These are phyloP conservation scores for Trichoderma endophyticum DNA, from an alignment of 2,329 filamentous ascomycete genomes.

Conservation along the genomic window DNA sequence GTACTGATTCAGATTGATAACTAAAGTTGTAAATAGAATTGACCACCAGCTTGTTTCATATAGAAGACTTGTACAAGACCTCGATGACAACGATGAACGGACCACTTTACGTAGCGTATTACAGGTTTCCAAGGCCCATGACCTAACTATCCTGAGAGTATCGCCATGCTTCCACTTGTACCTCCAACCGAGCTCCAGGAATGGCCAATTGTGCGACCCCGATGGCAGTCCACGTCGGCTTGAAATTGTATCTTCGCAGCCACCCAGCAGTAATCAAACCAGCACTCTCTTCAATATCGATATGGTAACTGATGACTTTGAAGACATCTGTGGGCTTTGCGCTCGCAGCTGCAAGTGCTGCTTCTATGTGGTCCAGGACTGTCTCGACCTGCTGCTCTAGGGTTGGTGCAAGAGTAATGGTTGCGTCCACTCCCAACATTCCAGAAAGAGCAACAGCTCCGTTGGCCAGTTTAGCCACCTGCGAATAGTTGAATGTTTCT, in stretches of 20 bases:
- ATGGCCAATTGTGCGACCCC: background rate
- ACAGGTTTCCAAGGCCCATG: background rate
- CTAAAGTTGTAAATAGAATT: background rate
- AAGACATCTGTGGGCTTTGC: background rate
- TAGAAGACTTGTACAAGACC: background rate
- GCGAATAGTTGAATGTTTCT: background rate
- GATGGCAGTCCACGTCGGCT: background rate
- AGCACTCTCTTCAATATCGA: background rate
- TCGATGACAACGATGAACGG: background rate
- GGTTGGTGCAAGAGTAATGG: background rate
- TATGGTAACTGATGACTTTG: background rate
- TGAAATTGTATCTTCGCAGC: background rate
- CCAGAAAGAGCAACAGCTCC: background rate
- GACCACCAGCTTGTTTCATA: background rate
- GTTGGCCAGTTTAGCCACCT: background rate
- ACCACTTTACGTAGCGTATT: background rate
- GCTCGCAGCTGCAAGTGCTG: background rate
- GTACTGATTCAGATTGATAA: background rate
- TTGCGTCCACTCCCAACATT: background rate
- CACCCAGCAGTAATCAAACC: background rate
- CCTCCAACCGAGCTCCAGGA: background rate
- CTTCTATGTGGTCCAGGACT: background rate
- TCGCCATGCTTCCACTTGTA: background rate
- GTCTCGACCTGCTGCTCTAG: background rate
- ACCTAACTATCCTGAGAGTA: background rate